Base-by-base conservation (phyloP, 176 grass and related monocot genomes). In the Puya raimondii region DNA sequence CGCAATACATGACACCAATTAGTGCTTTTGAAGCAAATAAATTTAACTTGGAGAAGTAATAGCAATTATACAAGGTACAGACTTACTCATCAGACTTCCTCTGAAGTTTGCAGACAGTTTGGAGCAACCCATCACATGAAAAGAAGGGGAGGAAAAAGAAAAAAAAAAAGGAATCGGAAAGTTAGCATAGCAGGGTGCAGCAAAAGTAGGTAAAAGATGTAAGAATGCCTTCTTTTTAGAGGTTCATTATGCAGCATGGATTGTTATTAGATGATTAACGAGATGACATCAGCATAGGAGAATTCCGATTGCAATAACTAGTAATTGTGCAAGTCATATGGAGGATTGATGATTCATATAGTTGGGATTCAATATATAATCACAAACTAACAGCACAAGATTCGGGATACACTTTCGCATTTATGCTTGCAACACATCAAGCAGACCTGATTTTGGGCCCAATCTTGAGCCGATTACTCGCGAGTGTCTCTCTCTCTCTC, bases 21-120 rank as follows among this genome's bases (percentile, higher is more conserved):
- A 42, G 33, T 42, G 33, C 1, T 42, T 42, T 42, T 42, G 33
- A 42, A 42, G 33, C 33, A 42, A 42, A 42, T 1, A 42, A 42
- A 7, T 42, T 42, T 42, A 42, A 42, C 33, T 42, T 0, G 4
- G 33, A 42, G 33, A 42, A 29, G 27, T 29, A 29, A 29, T 29
- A 29, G 27, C 27, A 66, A 47, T 56, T 64, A 79, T 26, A 78
- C 53, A 29, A 78, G 52, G 80, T 64, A 56, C 63, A 49, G 68
- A 92, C 93, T 92, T 97, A 97, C 93, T 97, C 93, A 56, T 97
- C 93, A 70, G 93, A 85, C 77, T 90, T 97, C 89, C 81, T 92
- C 93, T 97, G 86, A 53, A 87, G 56, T 72, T 76, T 81, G 73
- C 53, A 81, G 51, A 69, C 61, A 29, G 12, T 84, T 82, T 65